Evolutionary conservation across 2,329 filamentous ascomycete species (phyloP), one percentile per base, ranked within the genome.

Genomic region (Fusarium ambrosium): DNA sequence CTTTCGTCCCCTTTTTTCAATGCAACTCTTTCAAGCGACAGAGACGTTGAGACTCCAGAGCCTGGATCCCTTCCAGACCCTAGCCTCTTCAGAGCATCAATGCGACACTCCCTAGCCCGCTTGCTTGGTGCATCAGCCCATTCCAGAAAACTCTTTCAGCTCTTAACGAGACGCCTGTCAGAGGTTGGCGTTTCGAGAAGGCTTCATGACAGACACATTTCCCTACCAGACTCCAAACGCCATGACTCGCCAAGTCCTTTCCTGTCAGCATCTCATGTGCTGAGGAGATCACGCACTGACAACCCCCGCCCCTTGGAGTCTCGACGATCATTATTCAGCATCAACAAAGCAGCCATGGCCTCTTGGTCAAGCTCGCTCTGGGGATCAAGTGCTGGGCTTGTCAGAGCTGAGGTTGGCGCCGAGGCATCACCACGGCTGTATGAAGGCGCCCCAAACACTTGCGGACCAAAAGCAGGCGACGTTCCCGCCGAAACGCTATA

Each of bases 301-400:
- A 90, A 84, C 0, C 87, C 87, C 61, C 88, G 82, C 11, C 82
- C 85, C 29, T 81, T 79, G 2, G 78, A 85, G 41, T 87, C 87
- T 39, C 94, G 88, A 45, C 94, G 89, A 81, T 97, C 95, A 64
- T 88, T 91, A 75, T 95, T 97, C 69, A 98, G 86, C 95, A 98
- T 97, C 81, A 98, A 83, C 76, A 98, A 82, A 4, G 95, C 95
- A 14, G 94, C 92, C 9, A 95, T 97, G 1, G 95, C 95, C 81
- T 97, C 94, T 70, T 95, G 92, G 72, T 93, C 91, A 6, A 90
- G 79, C 60, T 92, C 89, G 39, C 85, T 84, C 78, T 90, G 88
- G 0, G 90, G 89, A 22, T 84, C 79, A 53, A 92, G 81, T 9
- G 87, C 87, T 2, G 90, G 90, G 71, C 90, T 92, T 7, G 91